Evolutionary conservation across 495 filamentous ascomycete genomes (phyloP).

Genomic region (Aspergillus avenaceus): DNA sequence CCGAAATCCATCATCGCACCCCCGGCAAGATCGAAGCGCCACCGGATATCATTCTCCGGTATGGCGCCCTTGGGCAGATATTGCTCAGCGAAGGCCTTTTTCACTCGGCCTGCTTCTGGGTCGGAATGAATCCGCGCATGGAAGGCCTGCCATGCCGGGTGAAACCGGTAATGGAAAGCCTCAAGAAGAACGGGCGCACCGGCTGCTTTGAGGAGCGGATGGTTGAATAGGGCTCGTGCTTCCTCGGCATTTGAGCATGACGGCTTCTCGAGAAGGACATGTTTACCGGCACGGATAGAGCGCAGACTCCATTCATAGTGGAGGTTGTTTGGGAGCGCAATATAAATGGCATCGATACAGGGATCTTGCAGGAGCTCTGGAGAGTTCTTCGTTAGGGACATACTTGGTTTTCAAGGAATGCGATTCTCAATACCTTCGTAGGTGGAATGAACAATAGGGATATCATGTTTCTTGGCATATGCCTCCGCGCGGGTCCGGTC

Average conservation of each 20-base stretch:
- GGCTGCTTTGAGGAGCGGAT: slow-evolving; percentile 20
- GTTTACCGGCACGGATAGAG: slow-evolving; percentile 37
- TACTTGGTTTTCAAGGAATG: not conserved
- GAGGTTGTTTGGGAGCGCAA: slow-evolving; percentile 45
- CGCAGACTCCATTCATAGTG: slow-evolving; percentile 45
- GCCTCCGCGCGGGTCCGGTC: slow-evolving; percentile 45
- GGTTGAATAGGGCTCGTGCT: slow-evolving; percentile 31
- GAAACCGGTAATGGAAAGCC: slow-evolving; percentile 55
- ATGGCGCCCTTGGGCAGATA: slow-evolving; percentile 12
- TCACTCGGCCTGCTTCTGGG: slow-evolving; percentile 6
- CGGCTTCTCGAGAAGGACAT: slow-evolving; percentile 49
- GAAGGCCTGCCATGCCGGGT: slow-evolving; percentile 51
- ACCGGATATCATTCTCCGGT: slow-evolving; percentile 50
- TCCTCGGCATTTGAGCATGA: slow-evolving; percentile 37
- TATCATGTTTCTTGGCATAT: slow-evolving; percentile 55
- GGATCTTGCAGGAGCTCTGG: slow-evolving; percentile 36
- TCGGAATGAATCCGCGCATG: slow-evolving; percentile 35
- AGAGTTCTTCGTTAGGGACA: not conserved
- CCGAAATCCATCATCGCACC: slow-evolving; percentile 58
- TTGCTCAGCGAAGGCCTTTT: slow-evolving; percentile 7
- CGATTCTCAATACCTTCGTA: slow-evolving; percentile 38
- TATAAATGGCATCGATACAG: slow-evolving; percentile 42
- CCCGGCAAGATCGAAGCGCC: slow-evolving; percentile 48
- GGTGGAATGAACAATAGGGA: slow-evolving; percentile 47
- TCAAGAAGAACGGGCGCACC: slow-evolving; percentile 50